Base-by-base conservation (phyloP, 495 filamentous ascomycete species). In the Daldinia decipiens region DNA sequence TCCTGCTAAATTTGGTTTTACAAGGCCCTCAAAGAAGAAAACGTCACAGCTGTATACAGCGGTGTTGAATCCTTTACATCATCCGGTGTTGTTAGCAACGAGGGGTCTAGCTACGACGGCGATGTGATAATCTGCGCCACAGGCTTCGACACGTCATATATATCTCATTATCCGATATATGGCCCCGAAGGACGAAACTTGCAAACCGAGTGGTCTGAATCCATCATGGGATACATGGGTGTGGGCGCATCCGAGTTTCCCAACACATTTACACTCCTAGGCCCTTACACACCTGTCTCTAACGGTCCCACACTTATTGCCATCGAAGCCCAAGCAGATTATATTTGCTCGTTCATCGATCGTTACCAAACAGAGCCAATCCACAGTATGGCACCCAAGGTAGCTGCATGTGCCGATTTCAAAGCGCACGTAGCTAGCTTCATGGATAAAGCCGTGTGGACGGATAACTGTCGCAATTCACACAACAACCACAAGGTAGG, bases 241-340 rank as follows among this genome's bases (percentile, higher is more conserved):
- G 73, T 83, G 12, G 74, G 75, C 24, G 77, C 74, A 3, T 73
- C 72, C 26, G 71, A 76, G 3, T 80, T 83, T 45, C 83, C 85
- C 0, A 86, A 86, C 61, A 82, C 79, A 17, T 82, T 87, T 59
- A 81, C 82, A n/a, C 73, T 85, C 43, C 74, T 76, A 21, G 85
- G 84, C 6, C 85, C 84, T 4, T 85, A 85, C 62, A 76, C 69
- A 21, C 79, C 80, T 5, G 67, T 82, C 29, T 79, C 79, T 12
- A 81, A 86, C 60, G 83, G 82, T 2, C 78, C 79, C 6, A 68
- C 84, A 5, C 62, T 81, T 26, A 62, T 80, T 17, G 75, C 77
- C 9, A 71, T 86, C 27, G 80, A 84, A 26, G 81, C 80, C 74
- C 81, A 81, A 12, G 74, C 72, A 7, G 82, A 84, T 60, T 85